Evolutionary conservation across 805 yeast species (phyloP).

Genomic region (Ogataea trehalophila): DNA sequence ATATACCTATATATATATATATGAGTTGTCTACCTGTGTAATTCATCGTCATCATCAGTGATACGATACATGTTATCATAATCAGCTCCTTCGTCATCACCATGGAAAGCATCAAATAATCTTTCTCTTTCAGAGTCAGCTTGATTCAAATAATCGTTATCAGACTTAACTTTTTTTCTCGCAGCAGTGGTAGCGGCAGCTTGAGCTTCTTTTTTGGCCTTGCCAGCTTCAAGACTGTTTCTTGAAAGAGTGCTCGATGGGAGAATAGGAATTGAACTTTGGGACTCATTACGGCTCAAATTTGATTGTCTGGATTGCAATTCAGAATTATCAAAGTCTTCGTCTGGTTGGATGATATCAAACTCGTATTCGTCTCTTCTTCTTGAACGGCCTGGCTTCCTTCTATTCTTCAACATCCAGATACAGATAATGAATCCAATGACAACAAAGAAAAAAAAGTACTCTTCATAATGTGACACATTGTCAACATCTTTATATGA

Average conservation of each 20-base stretch:
- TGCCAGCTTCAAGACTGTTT: slow-evolving; percentile 22
- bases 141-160: slow-evolving; percentile 15
- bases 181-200: background rate
- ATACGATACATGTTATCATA: slow-evolving; percentile 21
- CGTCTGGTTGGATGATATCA: slow-evolving; percentile 59
- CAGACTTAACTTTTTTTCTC: slow-evolving; percentile 5
- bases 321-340: slow-evolving; percentile 18
- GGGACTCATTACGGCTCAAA: slow-evolving; percentile 3
- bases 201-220: slow-evolving; percentile 7
- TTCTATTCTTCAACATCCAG: slow-evolving; percentile 36
- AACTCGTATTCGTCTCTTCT: slow-evolving; percentile 71
- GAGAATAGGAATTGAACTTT: slow-evolving; percentile 9
- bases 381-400: slow-evolving; percentile 39
- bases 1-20: background rate
- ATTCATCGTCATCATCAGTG: slow-evolving; percentile 11
- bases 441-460: slow-evolving; percentile 54
- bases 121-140: slow-evolving; percentile 37
- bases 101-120: slow-evolving; percentile 38
- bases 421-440: slow-evolving; percentile 49
- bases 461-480: slow-evolving; percentile 50
- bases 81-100: slow-evolving; percentile 28
- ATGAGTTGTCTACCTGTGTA: background rate
- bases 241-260: slow-evolving; percentile 15
- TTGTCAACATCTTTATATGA: slow-evolving; percentile 13
- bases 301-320: slow-evolving; percentile 9